A percentile compares a stretch with the other conserved stretches of the same genome.
phyloP scores from a whole-genome alignment of 768 basidiomycete species.

The Chiua virens region DNA sequence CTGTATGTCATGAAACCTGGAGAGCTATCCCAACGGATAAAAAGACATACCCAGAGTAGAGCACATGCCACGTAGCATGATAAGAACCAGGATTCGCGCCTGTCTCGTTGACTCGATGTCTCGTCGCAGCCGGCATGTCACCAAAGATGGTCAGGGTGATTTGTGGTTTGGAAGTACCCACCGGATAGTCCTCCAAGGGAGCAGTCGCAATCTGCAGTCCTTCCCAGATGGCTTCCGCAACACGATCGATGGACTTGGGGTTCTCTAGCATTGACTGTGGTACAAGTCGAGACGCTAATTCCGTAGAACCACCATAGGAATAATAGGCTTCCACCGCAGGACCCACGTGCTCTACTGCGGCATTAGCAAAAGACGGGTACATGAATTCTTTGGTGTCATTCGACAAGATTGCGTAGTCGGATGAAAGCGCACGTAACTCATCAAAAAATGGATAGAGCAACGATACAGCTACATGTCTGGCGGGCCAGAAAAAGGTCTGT shows the following conservation, averaged over 20 bases:
- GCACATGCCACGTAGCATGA: conserved; percentile 14
- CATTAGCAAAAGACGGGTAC: conserved; percentile 13
- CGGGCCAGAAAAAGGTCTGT: conserved; percentile 14
- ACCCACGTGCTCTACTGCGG: conserved; percentile 1
- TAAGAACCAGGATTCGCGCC: conserved; percentile 22
- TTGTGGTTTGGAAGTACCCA: not conserved
- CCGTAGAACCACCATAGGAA: conserved; percentile 11
- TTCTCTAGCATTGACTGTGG: conserved; percentile 10
- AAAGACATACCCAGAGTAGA: conserved; percentile 3
- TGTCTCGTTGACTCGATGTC: conserved; percentile 8
- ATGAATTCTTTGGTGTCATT: conserved; percentile 11
- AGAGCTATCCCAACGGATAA: not conserved
- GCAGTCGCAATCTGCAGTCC: conserved; percentile 8
- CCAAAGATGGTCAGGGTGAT: conserved; percentile 6
- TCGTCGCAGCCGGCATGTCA: conserved; percentile 11
- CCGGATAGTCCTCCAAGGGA: not conserved
- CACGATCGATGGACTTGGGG: not conserved
- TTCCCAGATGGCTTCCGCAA: conserved; percentile 21
- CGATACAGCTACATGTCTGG: conserved; percentile 1
- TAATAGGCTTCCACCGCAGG: conserved; percentile 9
- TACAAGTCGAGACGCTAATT: conserved; percentile 15
- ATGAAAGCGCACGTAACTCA: conserved; percentile 11
- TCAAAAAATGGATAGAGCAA: conserved; percentile 14
- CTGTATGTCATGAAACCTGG: not conserved
- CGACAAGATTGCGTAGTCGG: conserved; percentile 8